These are phyloP conservation scores for Microcyclosporella mali DNA, from an alignment of 2,329 filamentous ascomycete species.

Conservation along the genomic window DNA sequence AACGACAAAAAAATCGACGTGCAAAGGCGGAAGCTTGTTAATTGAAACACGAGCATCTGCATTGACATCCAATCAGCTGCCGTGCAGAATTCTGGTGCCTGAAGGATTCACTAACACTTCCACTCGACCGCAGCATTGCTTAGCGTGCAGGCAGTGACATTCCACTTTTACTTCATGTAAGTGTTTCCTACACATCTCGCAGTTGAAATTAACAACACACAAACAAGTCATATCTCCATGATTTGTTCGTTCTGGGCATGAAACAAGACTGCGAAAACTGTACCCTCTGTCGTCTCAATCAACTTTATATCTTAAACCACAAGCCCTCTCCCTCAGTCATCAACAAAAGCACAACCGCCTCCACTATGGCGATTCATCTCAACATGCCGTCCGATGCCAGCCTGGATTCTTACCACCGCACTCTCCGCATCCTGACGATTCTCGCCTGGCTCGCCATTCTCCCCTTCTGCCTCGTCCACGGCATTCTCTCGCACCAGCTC, in stretches of 20 bases:
- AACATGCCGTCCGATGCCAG: background rate
- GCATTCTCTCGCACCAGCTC: conserved; percentile 6
- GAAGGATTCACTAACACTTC: too few relatives aligned
- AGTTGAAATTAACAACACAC: too few relatives aligned
- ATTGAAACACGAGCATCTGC: too few relatives aligned
- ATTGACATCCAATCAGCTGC: too few relatives aligned
- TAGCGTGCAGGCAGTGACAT: too few relatives aligned
- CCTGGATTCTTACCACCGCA: conserved; percentile 7
- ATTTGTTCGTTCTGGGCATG: background rate
- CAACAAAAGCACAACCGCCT: background rate
- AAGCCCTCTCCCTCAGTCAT: background rate
- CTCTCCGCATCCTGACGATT: conserved; percentile 12
- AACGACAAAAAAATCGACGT: too few relatives aligned
- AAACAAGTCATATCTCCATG: too few relatives aligned
- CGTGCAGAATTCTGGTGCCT: too few relatives aligned
- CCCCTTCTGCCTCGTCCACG: conserved; percentile 16
- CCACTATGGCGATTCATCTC: background rate
- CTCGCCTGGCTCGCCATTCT: conserved; percentile 13
- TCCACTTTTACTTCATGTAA: too few relatives aligned
- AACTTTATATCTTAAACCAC: conserved; percentile 9
- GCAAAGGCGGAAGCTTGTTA: too few relatives aligned
- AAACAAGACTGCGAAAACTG: conserved; percentile 5
- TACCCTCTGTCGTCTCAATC: conserved; percentile 9
- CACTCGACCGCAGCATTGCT: too few relatives aligned
- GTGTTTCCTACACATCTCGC: too few relatives aligned